A percentile compares a stretch with the other conserved stretches of the same genome.
Evolutionary conservation across 495 filamentous ascomycete genomes (phyloP).

Genomic region (Lentithecium fluviatile): DNA sequence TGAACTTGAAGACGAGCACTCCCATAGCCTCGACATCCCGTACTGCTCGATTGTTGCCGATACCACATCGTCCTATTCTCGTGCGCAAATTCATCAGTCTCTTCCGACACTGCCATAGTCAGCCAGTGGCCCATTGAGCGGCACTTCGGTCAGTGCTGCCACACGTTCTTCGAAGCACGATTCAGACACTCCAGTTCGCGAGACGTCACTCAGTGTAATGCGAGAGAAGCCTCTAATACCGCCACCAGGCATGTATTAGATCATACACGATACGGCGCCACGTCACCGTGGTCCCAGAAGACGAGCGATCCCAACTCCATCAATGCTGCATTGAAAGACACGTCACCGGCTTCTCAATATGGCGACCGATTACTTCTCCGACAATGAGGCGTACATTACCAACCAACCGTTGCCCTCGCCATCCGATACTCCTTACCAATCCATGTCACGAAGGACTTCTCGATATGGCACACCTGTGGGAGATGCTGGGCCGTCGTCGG

Average conservation of each 20-base stretch:
- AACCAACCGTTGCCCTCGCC: conserved; percentile 62
- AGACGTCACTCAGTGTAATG: not conserved
- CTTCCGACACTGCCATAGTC: too few relatives aligned
- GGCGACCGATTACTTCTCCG: conserved; percentile 42
- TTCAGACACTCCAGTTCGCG: not conserved
- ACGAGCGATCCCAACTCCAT: not conserved
- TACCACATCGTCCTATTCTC: too few relatives aligned
- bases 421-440: conserved; percentile 63
- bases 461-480: conserved; percentile 58
- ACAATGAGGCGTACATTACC: conserved; percentile 38
- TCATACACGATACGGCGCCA: conserved; percentile 11
- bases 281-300: conserved; percentile 21
- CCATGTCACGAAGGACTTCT: conserved; percentile 55
- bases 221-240: not conserved
- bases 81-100: too few relatives aligned
- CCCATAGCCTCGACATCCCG: too few relatives aligned
- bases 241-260: conserved; percentile 28
- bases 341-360: conserved; percentile 12
- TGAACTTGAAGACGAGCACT: too few relatives aligned
- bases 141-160: too few relatives aligned
- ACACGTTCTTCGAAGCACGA: not conserved
- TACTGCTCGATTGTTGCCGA: too few relatives aligned
- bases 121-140: too few relatives aligned
- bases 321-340: too few relatives aligned
- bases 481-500: conserved; percentile 60